These are phyloP conservation scores for Globisporangium camurandrum DNA, from an alignment of 352 stramenopile species.

Conservation along the genomic window DNA sequence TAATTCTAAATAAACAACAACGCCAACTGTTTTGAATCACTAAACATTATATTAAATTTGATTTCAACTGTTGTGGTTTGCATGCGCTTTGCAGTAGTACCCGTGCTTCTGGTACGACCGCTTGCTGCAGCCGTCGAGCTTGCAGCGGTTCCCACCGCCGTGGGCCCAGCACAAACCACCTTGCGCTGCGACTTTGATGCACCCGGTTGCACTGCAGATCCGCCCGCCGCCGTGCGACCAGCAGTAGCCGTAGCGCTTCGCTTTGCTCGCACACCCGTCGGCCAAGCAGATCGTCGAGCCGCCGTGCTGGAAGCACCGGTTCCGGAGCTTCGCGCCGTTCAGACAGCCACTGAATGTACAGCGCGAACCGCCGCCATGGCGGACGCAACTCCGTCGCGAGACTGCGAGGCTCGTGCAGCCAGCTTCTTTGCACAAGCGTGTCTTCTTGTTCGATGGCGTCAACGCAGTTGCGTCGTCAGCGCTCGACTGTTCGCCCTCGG, in stretches of 20 bases:
- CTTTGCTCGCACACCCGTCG: constrained; percentile 24
- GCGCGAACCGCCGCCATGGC: constrained; percentile 30
- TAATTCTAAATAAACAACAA: too few relatives aligned
- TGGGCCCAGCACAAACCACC: constrained; percentile 34
- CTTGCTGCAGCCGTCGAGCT: constrained; percentile 34
- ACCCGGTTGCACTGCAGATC: constrained; percentile 29
- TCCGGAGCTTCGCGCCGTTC: constrained; percentile 34
- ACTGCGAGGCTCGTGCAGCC: constrained; percentile 29
- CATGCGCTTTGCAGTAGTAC: constrained; percentile 39
- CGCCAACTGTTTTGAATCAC: too few relatives aligned
- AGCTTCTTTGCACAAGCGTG: constrained; percentile 24
- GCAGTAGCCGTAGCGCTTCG: constrained; percentile 34
- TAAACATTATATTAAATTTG: too few relatives aligned
- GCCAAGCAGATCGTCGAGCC: constrained; percentile 28
- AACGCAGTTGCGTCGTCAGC: constrained; percentile 12
- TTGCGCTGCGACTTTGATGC: constrained; percentile 29
- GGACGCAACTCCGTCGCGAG: constrained; percentile 27
- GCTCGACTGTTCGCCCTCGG: constrained; percentile 8
- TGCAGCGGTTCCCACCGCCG: constrained; percentile 36
- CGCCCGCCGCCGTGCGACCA: constrained; percentile 31
- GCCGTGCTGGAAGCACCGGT: constrained; percentile 36
- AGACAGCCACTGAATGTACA: constrained; percentile 24
- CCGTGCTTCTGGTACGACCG: constrained; percentile 40
- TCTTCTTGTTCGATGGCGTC: constrained; percentile 39
- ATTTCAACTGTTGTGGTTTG: constrained; percentile 18